Evolutionary conservation across 495 filamentous ascomycete genomes (phyloP).

Genomic region (Neurospora intermedia): DNA sequence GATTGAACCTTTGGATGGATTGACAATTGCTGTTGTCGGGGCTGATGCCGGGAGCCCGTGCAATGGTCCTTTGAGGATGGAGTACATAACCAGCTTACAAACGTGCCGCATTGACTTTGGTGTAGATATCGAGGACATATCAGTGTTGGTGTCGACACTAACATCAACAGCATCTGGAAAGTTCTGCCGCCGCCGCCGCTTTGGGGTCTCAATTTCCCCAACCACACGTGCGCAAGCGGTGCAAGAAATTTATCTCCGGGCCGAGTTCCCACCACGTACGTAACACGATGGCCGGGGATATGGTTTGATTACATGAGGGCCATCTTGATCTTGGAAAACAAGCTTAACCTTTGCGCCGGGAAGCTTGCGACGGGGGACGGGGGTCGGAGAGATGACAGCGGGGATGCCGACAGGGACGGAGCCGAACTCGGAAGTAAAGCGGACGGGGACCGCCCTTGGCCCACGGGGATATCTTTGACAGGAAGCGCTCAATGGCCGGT

Average conservation of each 20-base stretch:
- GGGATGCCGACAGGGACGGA: not conserved
- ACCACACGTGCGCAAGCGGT: not conserved
- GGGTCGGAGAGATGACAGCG: not conserved
- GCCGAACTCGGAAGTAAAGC: not conserved
- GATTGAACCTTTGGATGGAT: not conserved
- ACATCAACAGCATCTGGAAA: not conserved
- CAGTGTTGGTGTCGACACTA: not conserved
- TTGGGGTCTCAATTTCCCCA: not conserved
- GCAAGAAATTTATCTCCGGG: not conserved
- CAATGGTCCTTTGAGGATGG: not conserved
- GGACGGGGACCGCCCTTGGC: not conserved
- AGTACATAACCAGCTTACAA: not conserved
- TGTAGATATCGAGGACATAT: not conserved
- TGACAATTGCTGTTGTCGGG: not conserved
- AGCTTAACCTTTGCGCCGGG: not conserved
- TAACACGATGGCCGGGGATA: not conserved
- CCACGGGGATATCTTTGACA: not conserved
- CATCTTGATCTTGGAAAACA: not conserved
- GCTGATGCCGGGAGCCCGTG: not conserved
- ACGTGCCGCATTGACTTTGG: not conserved
- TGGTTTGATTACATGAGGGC: not conserved
- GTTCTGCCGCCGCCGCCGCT: not conserved
- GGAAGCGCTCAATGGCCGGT: not conserved
- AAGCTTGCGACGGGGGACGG: not conserved
- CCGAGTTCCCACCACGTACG: not conserved